Percentiles rank a stretch among this genome's conserved stretches.
Evolutionary conservation across 176 grass and related monocot species (phyloP).

Genomic region (Oryza punctata): DNA sequence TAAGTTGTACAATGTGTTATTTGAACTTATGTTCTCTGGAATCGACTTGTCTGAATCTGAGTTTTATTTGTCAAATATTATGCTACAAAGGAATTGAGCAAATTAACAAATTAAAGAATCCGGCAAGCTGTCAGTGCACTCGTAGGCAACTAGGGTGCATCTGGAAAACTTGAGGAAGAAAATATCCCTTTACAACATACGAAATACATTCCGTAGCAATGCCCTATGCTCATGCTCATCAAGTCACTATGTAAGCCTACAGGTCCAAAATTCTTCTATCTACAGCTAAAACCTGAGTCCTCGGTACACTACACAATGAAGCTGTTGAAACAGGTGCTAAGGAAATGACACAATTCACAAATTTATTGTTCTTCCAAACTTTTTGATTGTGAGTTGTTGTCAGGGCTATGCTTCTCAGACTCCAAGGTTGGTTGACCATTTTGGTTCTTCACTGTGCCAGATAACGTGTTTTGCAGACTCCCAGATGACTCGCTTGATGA

Average conservation of each 20-base stretch:
- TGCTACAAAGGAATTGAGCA: background rate
- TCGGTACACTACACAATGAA: constrained; percentile 26
- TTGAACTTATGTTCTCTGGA: constrained; percentile 11
- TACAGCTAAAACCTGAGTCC: constrained; percentile 36
- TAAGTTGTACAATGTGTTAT: constrained; percentile 11
- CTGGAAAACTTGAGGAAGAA: background rate
- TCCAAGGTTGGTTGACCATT: constrained; percentile 13
- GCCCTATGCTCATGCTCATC: background rate
- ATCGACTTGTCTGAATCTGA: background rate
- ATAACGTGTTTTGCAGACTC: constrained; percentile 27
- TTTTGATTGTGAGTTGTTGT: constrained; percentile 31
- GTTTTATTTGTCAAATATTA: background rate
- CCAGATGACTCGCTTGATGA: constrained; percentile 29
- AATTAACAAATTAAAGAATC: background rate
- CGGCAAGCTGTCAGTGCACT: background rate
- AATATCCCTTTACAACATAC: constrained; percentile 40
- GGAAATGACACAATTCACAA: background rate
- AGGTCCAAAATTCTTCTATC: constrained; percentile 37
- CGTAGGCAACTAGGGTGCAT: constrained; percentile 1
- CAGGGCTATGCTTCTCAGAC: constrained; percentile 28
- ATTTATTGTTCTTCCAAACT: constrained; percentile 31
- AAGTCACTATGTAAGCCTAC: background rate
- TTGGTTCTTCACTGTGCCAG: constrained; percentile 23
- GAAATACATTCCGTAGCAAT: background rate
- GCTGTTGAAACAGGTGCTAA: background rate